phyloP scores from a whole-genome alignment of 2,329 filamentous ascomycete genomes.

The Paraphaeosphaeria sporulosa region DNA sequence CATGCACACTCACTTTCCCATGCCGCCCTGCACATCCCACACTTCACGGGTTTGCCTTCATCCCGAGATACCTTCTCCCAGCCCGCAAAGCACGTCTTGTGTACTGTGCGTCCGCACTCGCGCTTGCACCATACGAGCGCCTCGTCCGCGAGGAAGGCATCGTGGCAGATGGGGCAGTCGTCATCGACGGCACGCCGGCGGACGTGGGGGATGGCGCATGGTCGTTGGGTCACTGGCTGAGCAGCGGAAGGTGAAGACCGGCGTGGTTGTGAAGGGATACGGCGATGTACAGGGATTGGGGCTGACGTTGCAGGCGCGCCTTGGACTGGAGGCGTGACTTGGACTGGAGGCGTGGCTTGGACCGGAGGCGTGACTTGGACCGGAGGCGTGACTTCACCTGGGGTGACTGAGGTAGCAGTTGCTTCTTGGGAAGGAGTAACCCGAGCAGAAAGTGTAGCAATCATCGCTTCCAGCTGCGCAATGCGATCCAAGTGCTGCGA shows the following conservation, averaged over 20 bases:
- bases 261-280: too few species aligned
- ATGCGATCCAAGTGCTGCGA: neutral
- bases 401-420: too few species aligned
- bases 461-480: neutral
- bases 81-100: conserved; percentile 24
- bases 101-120: conserved; percentile 23
- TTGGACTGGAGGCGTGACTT: neutral
- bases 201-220: conserved; percentile 17
- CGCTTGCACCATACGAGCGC: conserved; percentile 29
- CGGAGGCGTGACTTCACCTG: too few species aligned
- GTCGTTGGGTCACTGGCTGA: neutral
- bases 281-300: too few species aligned
- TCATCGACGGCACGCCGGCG: conserved; percentile 25
- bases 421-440: neutral
- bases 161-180: conserved; percentile 32
- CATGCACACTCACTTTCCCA: conserved; percentile 23
- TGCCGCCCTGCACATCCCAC: conserved; percentile 22
- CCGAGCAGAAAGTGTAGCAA: neutral
- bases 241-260: too few species aligned
- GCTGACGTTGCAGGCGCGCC: too few species aligned
- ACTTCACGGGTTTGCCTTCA: conserved; percentile 5
- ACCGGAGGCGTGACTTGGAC: neutral
- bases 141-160: conserved; percentile 15
- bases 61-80: conserved; percentile 17
- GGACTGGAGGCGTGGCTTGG: neutral